Evolutionary conservation across 805 yeast species (phyloP).

Genomic region (Candida arabinofermentans): DNA sequence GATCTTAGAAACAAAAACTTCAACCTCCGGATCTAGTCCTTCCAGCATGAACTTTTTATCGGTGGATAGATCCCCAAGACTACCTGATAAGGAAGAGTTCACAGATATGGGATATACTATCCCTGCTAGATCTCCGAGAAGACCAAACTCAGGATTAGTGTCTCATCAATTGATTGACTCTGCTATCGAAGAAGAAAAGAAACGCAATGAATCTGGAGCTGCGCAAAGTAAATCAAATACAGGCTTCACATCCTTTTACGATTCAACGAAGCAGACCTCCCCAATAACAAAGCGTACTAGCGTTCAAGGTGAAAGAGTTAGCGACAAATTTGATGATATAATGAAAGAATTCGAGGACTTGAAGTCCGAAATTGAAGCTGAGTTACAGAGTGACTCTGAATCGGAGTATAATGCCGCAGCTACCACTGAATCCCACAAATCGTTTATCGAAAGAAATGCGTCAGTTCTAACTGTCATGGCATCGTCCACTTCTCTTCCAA

Average conservation of each 20-base stretch:
- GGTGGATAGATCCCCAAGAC: conserved; percentile 9
- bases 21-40: neutral
- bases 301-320: conserved; percentile 13
- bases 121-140: conserved; percentile 31
- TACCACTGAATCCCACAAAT: neutral
- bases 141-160: conserved; percentile 19
- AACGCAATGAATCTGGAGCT: neutral
- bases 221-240: neutral
- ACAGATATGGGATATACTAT: conserved; percentile 23
- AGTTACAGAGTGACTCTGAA: conserved; percentile 6
- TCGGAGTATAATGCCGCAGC: neutral
- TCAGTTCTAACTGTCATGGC: neutral
- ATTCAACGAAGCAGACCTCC: conserved; percentile 1
- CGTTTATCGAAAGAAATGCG: neutral
- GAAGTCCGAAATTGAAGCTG: conserved; percentile 24
- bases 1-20: conserved; percentile 19
- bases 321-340: conserved; percentile 27
- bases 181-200: neutral
- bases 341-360: conserved; percentile 31
- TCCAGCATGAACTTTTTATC: neutral
- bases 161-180: neutral
- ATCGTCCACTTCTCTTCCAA: neutral
- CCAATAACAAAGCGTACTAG: neutral
- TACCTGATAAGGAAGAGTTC: conserved; percentile 25
- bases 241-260: neutral